These are phyloP conservation scores for Heterobasidion parviporum DNA, from an alignment of 1,284 basidiomycete species.

Conservation along the genomic window DNA sequence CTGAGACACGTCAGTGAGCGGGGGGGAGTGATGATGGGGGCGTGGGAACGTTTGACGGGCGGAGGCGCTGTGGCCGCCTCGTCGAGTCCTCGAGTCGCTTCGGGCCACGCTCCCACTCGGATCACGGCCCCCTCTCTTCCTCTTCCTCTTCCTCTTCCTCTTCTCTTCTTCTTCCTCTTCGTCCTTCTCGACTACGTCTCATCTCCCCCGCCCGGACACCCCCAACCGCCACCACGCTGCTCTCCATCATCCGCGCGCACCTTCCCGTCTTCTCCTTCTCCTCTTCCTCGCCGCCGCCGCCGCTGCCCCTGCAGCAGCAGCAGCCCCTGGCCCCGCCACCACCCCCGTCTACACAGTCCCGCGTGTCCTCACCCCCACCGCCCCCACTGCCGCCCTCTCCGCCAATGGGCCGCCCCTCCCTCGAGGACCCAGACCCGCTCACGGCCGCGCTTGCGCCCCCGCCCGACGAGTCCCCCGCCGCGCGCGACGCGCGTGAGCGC, in stretches of 20 bases:
- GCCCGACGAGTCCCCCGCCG: constrained; percentile 34
- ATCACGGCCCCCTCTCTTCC: not conserved
- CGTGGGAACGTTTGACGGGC: no score
- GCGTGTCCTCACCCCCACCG: not conserved
- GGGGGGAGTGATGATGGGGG: no score
- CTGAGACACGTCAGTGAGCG: no score
- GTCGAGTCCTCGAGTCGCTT: no score
- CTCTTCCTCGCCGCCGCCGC: not conserved
- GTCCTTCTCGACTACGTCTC: not conserved
- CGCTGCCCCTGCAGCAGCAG: not conserved
- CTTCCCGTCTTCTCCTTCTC: not conserved
- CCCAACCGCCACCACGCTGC: not conserved
- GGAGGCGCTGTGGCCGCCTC: no score
- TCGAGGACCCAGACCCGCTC: constrained; percentile 33
- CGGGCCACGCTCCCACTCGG: not conserved
- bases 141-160: not conserved
- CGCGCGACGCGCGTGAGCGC: constrained; percentile 30
- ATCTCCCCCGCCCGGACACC: not conserved
- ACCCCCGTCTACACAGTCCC: not conserved
- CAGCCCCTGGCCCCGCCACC: not conserved
- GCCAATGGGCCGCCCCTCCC: constrained; percentile 21
- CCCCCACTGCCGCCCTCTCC: not conserved
- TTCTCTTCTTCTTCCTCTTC: not conserved
- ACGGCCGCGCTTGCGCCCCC: constrained; percentile 41
- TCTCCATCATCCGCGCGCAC: not conserved